Evolutionary conservation across 2,329 filamentous ascomycete genomes (phyloP).

Genomic region (Botrytis sinoallii): DNA sequence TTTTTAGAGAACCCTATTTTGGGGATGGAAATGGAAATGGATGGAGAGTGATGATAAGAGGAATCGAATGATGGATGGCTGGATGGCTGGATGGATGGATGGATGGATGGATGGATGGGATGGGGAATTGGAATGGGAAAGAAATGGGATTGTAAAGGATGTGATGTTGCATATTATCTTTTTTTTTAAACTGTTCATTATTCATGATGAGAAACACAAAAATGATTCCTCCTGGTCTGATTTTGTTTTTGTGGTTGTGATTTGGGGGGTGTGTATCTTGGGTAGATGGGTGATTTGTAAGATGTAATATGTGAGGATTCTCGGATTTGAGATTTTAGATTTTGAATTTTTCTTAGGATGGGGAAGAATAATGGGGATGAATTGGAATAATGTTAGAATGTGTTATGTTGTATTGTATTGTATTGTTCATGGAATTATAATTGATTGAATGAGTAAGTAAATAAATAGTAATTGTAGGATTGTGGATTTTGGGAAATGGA

Average conservation of each 20-base stretch:
- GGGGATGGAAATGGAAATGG: not conserved
- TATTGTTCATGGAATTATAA: too few species aligned
- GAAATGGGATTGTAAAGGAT: conserved; percentile 19
- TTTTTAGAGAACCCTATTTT: not conserved
- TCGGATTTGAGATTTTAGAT: too few species aligned
- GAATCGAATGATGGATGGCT: not conserved
- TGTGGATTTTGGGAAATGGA: too few species aligned
- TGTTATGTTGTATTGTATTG: too few species aligned
- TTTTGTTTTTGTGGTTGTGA: not conserved
- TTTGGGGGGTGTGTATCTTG: not conserved
- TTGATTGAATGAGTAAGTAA: too few species aligned
- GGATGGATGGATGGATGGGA: not conserved
- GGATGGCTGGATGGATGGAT: too few species aligned
- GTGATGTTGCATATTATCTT: conserved; percentile 21
- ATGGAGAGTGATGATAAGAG: not conserved
- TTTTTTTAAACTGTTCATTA: conserved; percentile 19
- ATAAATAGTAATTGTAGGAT: too few species aligned
- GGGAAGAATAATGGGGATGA: too few species aligned
- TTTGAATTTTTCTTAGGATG: too few species aligned
- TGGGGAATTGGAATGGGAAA: not conserved
- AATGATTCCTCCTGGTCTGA: not conserved
- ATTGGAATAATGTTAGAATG: too few species aligned
- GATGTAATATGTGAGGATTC: not conserved
- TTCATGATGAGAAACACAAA: conserved; percentile 14
- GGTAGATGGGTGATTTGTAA: not conserved